These are phyloP conservation scores for Begonia fuchsioides DNA, from an alignment of 306 rosid genomes.

Conservation along the genomic window DNA sequence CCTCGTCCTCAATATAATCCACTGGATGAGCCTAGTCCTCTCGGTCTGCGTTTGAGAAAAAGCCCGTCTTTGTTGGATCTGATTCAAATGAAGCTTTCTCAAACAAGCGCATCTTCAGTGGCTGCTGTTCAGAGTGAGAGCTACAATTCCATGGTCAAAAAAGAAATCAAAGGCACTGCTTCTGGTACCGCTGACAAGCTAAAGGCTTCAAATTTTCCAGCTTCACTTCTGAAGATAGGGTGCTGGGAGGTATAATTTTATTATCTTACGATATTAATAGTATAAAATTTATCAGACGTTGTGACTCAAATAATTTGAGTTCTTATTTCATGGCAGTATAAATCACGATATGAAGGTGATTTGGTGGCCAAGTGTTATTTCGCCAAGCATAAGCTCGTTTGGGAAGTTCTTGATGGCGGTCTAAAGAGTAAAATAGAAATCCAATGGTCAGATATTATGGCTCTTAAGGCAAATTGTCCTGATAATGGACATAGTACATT, in stretches of 20 bases:
- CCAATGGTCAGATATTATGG: constrained; percentile 82
- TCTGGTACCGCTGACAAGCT: constrained; percentile 44
- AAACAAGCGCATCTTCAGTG: constrained; percentile 17
- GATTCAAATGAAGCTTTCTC: constrained; percentile 77
- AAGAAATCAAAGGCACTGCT: constrained; percentile 21
- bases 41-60: constrained; percentile 74
- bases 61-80: constrained; percentile 77
- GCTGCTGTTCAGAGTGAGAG: constrained; percentile 24
- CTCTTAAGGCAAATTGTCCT: constrained; percentile 52
- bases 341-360: constrained; percentile 77
- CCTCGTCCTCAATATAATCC: constrained; percentile 43
- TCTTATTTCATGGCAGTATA: constrained; percentile 34
- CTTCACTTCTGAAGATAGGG: constrained; percentile 57
- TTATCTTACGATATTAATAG: neutral
- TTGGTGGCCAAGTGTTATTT: constrained; percentile 82
- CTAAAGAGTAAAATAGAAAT: constrained; percentile 80
- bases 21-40: constrained; percentile 83
- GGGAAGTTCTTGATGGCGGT: constrained; percentile 91
- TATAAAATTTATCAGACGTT: constrained; percentile 1
- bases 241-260: constrained; percentile 60
- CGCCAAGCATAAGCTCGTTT: constrained; percentile 82
- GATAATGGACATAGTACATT: constrained; percentile 50
- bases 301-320: constrained; percentile 5
- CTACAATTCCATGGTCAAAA: constrained; percentile 21
- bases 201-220: constrained; percentile 82